Conservation (phyloP, 176 grass and related monocot species). For the Chloris gayana region DNA sequence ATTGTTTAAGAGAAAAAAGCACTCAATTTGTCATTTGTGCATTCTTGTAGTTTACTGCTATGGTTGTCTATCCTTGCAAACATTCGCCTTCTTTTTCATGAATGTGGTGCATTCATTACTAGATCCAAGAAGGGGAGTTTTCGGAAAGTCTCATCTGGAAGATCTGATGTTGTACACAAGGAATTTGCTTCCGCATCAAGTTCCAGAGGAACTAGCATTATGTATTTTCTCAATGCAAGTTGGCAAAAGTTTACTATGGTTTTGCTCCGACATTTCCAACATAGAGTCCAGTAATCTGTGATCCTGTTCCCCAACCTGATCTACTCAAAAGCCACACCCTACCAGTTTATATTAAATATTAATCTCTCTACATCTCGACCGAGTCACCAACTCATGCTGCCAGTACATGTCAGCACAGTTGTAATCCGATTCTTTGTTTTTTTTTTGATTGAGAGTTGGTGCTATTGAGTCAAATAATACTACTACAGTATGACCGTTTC, state of each 20-base stretch:
- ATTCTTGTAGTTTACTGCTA: background rate
- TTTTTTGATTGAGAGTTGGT: no score
- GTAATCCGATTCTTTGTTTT: background rate
- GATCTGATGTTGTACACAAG: constrained; percentile 19
- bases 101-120: background rate
- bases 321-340: constrained; percentile 42
- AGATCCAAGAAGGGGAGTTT: constrained; percentile 6
- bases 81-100: constrained; percentile 4
- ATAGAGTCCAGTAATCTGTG: constrained; percentile 26
- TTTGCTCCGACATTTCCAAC: constrained; percentile 8
- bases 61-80: background rate
- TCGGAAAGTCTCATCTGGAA: background rate
- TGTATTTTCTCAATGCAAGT: constrained; percentile 21
- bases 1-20: background rate
- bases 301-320: constrained; percentile 35
- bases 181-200: constrained; percentile 6
- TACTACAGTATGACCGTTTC: no score
- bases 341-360: background rate
- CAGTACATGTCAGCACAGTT: background rate
- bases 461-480: no score
- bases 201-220: background rate
- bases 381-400: background rate
- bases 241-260: background rate
- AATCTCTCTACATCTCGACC: constrained; percentile 14
- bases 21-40: background rate